Evolutionary conservation across 331 rosid genomes (phyloP), one percentile per base, ranked within the genome.

Genomic region (Malus hybrid): DNA sequence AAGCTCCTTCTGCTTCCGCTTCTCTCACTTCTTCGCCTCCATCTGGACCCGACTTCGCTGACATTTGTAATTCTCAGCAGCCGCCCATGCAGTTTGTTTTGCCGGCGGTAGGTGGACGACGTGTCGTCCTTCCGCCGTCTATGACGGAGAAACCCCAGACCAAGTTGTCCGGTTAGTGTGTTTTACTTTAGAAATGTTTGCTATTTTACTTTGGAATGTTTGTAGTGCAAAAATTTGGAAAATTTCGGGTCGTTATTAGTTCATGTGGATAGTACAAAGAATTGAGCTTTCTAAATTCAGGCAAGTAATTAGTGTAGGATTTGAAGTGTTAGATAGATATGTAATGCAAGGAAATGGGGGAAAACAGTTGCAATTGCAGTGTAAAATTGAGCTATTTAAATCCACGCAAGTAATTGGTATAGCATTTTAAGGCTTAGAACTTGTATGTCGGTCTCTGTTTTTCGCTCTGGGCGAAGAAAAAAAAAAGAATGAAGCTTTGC

Each of bases 111-210:
- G 71, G 77, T 18, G 75, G 68, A 29, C 73, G 79, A 28, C 52
- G 76, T 46, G 75, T 77, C 22, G 76, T 32, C 61, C 65, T 76
- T 55, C 76, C 78, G 60, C 28, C 46, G n/a, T 50, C 29, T 55
- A 71, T 44, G 24, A 32, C 71, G 42, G 79, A 58, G 50, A 46
- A 28, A 46, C 61, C 77, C 24, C 76, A 76, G 56, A 33, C 82
- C 10, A 58, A 80, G 15, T 14, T 70, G 52, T 77, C 82, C 46
- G 88, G 90, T 86, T 63, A 76, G 84, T 57, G 28, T 56, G 57
- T 28, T 61, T 61, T 60, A 60, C n/a, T 46, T 58, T 12, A 24
- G 66, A 13, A 6, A 52, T 72, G 58, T 72, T 9, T 58, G 26
- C 39, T 1, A 44, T 66, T 67, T 10, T 50, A 57, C 15, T 13